Evolutionary conservation across 2,329 filamentous ascomycete species (phyloP), one percentile per base, ranked within the genome.

Genomic region (Immersiporthe knoxdaviesiana): DNA sequence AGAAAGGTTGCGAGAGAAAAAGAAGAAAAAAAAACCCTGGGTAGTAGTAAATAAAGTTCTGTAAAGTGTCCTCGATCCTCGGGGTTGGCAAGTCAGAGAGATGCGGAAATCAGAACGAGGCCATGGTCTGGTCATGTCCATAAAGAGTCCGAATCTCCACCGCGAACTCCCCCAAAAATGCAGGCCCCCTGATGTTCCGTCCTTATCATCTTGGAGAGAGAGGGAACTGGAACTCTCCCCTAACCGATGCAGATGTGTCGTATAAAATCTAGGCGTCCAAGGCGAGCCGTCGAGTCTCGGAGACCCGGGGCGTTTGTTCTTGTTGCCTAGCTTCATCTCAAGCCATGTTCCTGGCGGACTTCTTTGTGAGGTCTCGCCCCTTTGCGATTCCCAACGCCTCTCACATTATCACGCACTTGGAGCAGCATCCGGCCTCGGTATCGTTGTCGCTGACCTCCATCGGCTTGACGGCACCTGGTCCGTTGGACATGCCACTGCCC

Each of bases 371-470:
- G 61, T 30, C 66, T 63, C 44, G 44, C 56, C 52, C 63, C n/a
- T 30, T 65, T 37, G 50, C 47, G 59, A 32, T 32, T 18, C 62
- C 68, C 4, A 41, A 24, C 58, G 54, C 32, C 70, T 70, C 72
- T 89, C 89, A 96, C 94, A 97, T 97, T 78, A 97, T 87, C 79
- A 92, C 86, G 81, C 94, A 97, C 82, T 92, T 92, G 76, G 88
- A 85, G 83, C 94, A 97, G 87, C 94, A 97, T 74, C 93, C 92
- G 56, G 87, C 84, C 78, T 91, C 88, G 75, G 86, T 81, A 75
- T 90, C 86, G 72, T 88, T 87, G 71, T 90, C 89, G 74, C 91
- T 89, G 76, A 96, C 88, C 74, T 97, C 92, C 87, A 97, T 90
- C 82, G 94, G 92, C 84, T 88, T 85, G 71, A 83, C 79, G 72